Evolutionary conservation across 108 stramenopile species (phyloP), one percentile per base, ranked within the genome.

Genomic region (Pseudonitzschia delicatissima): DNA sequence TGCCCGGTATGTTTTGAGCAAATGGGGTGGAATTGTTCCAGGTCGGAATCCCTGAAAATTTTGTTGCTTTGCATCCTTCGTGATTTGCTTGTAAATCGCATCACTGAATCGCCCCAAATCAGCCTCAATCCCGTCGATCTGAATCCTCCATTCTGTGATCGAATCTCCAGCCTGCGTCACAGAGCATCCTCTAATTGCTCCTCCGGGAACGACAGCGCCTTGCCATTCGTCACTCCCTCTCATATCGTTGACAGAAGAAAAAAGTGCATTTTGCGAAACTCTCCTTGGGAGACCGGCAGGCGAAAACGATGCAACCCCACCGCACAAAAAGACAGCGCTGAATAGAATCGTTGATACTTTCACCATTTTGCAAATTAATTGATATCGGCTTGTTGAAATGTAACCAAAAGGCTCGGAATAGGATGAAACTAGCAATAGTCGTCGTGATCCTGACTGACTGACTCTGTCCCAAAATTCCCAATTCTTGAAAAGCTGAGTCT

Each of bases 11-110:
- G 91, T 86, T 20, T 84, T 82, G 11, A 73, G 50, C 33, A 92
- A 74, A 67, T 92, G 91, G 33, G 88, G 87, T 7, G 91, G 91
- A 48, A 92, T 84, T 5, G 91, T 89, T 45, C 91, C 91, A 3
- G 91, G 88, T 21, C 83, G 81, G 60, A 92, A 92, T 20, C 91
- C 91, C 57, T 88, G 88, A 45, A 92, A 92, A 40, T 68, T 57
- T 60, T 92, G 83, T 33, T 69, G 74, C 44, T 83, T 89, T 45
- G 85, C 91, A 61, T 92, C 88, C 13, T 49, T 49, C 18, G 75
- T 89, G 11, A 89, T 67, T 67, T 92, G 87, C 49, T 78, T 81
- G 77, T 87, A 92, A 44, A 92, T 67, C 20, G 82, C 87, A 32
- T 84, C 71, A 45, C 78, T 71, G 58, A 92, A 92, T 23, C 84